These are phyloP conservation scores for Sparassis latifolia DNA, from an alignment of 1,284 basidiomycete genomes.

Conservation along the genomic window DNA sequence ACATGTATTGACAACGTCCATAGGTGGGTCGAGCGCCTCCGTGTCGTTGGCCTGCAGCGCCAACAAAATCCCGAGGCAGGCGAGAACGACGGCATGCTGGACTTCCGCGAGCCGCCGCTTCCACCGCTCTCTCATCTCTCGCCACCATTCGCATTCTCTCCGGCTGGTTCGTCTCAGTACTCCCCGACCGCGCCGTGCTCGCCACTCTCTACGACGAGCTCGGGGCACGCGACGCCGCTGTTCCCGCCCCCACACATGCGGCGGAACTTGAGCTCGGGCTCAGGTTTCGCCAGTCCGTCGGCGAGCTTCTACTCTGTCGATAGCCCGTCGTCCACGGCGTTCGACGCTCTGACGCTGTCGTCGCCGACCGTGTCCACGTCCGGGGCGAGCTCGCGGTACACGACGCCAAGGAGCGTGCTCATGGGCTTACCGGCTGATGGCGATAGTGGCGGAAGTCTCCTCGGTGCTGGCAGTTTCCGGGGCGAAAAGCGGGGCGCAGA, in stretches of 20 bases:
- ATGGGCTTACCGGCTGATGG: conserved; percentile 18
- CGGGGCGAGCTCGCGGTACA: conserved; percentile 15
- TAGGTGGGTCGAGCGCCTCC: conserved; percentile 76
- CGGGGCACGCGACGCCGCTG: conserved; percentile 18
- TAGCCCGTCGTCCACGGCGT: conserved; percentile 12
- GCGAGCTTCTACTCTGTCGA: conserved; percentile 11
- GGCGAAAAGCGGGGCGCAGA: conserved; percentile 13
- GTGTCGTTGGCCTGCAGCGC: conserved; percentile 70
- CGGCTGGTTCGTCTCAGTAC: neutral
- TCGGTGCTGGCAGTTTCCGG: conserved; percentile 1
- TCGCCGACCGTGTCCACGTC: conserved; percentile 10
- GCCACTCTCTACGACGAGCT: conserved; percentile 14
- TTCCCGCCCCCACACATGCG: conserved; percentile 11
- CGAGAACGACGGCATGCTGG: conserved; percentile 10
- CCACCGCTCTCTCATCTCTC: conserved; percentile 4
- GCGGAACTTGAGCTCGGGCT: conserved; percentile 11
- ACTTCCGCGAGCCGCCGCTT: conserved; percentile 13
- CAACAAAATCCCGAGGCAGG: conserved; percentile 22
- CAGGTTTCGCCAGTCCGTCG: conserved; percentile 10
- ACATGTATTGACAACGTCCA: neutral
- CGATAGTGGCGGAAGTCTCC: conserved; percentile 5
- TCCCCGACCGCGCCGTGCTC: conserved; percentile 19
- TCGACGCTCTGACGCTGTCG: conserved; percentile 21
- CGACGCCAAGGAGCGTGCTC: conserved; percentile 19
- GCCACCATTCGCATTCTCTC: neutral